These are phyloP conservation scores for Alopecurus myosuroides DNA, from an alignment of 176 grass and related monocot species.

Conservation along the genomic window DNA sequence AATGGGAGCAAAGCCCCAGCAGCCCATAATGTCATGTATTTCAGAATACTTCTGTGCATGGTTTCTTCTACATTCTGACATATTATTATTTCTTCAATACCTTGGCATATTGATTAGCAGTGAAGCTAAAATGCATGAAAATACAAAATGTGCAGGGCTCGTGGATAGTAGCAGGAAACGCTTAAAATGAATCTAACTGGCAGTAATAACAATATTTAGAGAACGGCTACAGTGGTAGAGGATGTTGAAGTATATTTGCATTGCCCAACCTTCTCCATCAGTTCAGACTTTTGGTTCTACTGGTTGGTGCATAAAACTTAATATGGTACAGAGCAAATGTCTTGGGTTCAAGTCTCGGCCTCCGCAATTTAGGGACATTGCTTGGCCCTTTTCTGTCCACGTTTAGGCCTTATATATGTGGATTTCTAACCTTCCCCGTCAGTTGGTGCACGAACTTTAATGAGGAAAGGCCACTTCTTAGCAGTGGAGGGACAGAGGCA, in stretches of 20 bases:
- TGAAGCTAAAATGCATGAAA: background rate
- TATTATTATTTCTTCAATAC: background rate
- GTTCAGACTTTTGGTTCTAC: background rate
- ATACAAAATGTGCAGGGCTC: background rate
- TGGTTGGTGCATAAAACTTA: background rate
- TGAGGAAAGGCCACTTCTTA: background rate
- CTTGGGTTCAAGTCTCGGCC: no score
- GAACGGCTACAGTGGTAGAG: background rate
- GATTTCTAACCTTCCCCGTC: background rate
- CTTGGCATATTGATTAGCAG: background rate
- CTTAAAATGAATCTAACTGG: background rate
- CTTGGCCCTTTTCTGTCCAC: no score
- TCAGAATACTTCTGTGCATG: background rate
- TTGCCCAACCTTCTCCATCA: background rate
- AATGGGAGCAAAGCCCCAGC: no score
- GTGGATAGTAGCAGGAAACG: background rate
- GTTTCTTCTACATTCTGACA: background rate
- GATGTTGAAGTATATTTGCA: background rate
- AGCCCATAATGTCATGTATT: no score
- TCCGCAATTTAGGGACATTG: no score
- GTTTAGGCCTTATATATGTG: no score
- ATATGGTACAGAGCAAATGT: background rate
- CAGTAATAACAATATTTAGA: background rate
- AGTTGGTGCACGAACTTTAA: background rate
- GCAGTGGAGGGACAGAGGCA: background rate